These are phyloP conservation scores for Penicillium olsonii DNA, from an alignment of 2,329 filamentous ascomycete species.

Conservation along the genomic window DNA sequence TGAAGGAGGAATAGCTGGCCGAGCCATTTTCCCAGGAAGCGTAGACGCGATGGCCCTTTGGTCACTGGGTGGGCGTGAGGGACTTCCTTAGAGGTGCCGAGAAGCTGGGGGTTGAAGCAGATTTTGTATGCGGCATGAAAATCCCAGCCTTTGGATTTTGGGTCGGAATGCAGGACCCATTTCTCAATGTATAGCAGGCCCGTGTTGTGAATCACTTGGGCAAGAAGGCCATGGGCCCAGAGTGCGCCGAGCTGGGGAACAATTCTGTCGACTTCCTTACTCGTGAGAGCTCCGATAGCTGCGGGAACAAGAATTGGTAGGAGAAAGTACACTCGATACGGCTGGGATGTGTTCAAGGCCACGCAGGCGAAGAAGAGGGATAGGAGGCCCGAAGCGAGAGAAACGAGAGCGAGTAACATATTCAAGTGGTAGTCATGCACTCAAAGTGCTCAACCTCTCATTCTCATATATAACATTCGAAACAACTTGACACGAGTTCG, in stretches of 20 bases:
- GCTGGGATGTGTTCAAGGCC: background rate
- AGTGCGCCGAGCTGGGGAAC: background rate
- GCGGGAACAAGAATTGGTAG: background rate
- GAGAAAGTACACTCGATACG: background rate
- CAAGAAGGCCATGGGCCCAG: background rate
- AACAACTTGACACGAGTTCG: no score
- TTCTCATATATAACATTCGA: no score
- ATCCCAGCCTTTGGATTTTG: background rate
- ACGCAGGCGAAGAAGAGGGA: background rate
- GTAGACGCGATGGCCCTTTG: background rate
- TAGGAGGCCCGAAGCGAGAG: background rate
- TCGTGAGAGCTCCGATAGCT: background rate
- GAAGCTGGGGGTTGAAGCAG: constrained; percentile 3
- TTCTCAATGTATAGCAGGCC: constrained; percentile 1
- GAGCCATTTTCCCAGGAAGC: background rate
- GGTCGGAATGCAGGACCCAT: background rate
- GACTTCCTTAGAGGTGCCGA: background rate
- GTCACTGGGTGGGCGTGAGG: background rate
- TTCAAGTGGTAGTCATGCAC: no score
- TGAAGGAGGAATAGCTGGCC: background rate
- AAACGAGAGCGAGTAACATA: background rate
- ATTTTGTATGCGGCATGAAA: constrained; percentile 3
- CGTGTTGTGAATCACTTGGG: background rate
- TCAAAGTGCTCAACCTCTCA: no score
- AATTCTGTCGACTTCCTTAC: background rate